These are phyloP conservation scores for Pisolithus orientalis DNA, from an alignment of 768 basidiomycete genomes.

Conservation along the genomic window DNA sequence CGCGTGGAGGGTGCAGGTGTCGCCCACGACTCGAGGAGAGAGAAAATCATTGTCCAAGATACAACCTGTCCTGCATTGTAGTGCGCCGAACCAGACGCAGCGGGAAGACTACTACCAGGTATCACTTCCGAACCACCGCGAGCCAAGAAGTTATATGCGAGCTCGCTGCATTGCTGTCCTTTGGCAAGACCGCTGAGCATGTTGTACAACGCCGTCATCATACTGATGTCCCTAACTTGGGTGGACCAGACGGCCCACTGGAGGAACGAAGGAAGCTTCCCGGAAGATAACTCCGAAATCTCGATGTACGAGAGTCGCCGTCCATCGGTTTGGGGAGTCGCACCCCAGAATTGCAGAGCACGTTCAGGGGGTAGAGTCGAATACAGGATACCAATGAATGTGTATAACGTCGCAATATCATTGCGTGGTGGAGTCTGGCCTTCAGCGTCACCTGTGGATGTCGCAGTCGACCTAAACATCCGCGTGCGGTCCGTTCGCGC, in stretches of 20 bases:
- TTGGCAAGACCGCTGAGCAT: conserved; percentile 83
- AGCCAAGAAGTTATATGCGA: conserved; percentile 85
- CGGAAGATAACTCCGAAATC: conserved; percentile 51
- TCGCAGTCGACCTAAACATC: conserved; percentile 36
- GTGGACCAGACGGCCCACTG: conserved; percentile 91
- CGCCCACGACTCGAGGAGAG: conserved; percentile 70
- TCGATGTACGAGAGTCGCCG: conserved; percentile 49
- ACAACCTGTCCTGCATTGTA: conserved; percentile 47
- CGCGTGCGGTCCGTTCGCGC: conserved; percentile 60
- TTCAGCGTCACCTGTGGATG: conserved; percentile 37
- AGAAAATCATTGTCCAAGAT: conserved; percentile 76
- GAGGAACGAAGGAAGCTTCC: conserved; percentile 67
- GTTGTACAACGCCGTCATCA: conserved; percentile 79
- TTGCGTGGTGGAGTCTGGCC: conserved; percentile 56
- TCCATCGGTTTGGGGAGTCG: conserved; percentile 40
- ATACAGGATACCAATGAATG: conserved; percentile 79
- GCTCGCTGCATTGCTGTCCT: conserved; percentile 79
- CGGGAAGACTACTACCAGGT: conserved; percentile 48
- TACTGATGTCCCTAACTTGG: conserved; percentile 61
- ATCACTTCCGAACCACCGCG: conserved; percentile 67
- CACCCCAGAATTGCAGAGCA: conserved; percentile 84
- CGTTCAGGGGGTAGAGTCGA: conserved; percentile 65
- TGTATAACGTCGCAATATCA: conserved; percentile 80
- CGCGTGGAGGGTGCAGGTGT: conserved; percentile 44
- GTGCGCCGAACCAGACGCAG: conserved; percentile 34